Evolutionary conservation across 1,139 yeast species (phyloP).

Genomic region (Debaryomyces singareniensis): DNA sequence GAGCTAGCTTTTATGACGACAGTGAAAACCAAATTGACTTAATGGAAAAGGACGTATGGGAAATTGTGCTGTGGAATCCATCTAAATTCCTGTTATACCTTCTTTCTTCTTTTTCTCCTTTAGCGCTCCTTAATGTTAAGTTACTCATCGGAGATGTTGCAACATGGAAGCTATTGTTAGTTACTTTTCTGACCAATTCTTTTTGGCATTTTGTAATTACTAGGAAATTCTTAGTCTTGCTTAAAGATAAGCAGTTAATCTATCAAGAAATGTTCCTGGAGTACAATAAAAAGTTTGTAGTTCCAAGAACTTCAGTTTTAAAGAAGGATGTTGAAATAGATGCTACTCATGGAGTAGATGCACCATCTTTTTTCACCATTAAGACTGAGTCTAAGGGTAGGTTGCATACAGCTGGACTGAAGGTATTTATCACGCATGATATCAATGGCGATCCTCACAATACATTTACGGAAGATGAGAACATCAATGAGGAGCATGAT

Average conservation of each 20-base stretch:
- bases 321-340: constrained; percentile 63
- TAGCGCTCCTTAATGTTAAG: constrained; percentile 33
- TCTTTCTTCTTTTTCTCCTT: constrained; percentile 54
- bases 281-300: constrained; percentile 58
- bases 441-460: constrained; percentile 28
- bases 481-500: too few relatives aligned
- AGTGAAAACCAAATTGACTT: constrained; percentile 13
- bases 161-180: constrained; percentile 29
- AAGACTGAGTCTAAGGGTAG: constrained; percentile 24
- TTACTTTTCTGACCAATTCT: constrained; percentile 32
- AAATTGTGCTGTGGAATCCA: constrained; percentile 56
- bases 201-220: constrained; percentile 34
- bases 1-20: constrained; percentile 8
- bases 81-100: constrained; percentile 42
- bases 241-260: constrained; percentile 56
- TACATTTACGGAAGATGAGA: too few relatives aligned
- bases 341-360: constrained; percentile 40
- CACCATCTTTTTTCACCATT: constrained; percentile 20
- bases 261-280: constrained; percentile 60
- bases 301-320: constrained; percentile 48
- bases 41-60: constrained; percentile 37
- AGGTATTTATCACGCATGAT: constrained; percentile 43
- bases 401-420: constrained; percentile 27
- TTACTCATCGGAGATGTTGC: constrained; percentile 26
- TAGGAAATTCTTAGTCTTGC: constrained; percentile 36